These are phyloP conservation scores for Cladosporium austrohemisphaericum DNA, from an alignment of 2,329 filamentous ascomycete species.

Conservation along the genomic window DNA sequence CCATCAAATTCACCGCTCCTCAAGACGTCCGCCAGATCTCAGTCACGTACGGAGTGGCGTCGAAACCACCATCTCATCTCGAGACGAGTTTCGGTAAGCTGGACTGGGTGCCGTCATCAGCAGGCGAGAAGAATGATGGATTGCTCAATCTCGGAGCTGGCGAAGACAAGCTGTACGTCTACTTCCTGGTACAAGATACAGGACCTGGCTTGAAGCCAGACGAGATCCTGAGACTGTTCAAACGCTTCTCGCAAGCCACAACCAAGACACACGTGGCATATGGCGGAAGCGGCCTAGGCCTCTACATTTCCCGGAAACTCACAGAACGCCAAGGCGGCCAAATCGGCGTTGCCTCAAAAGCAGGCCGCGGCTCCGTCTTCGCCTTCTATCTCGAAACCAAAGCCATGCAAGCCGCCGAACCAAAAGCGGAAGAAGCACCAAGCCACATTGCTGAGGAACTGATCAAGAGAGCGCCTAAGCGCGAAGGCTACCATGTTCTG, in stretches of 20 bases:
- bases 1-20: slow-evolving; percentile 46
- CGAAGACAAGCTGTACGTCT: slow-evolving; percentile 21
- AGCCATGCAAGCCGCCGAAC: slow-evolving; percentile 35
- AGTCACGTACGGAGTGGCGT: slow-evolving; percentile 21
- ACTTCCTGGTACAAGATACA: slow-evolving; percentile 37
- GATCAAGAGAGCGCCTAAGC: not conserved
- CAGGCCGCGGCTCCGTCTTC: slow-evolving; percentile 61
- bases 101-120: not conserved
- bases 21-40: slow-evolving; percentile 34
- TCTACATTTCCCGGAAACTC: slow-evolving; percentile 65
- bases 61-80: not conserved
- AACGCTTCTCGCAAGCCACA: slow-evolving; percentile 66
- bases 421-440: not conserved
- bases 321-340: slow-evolving; percentile 67
- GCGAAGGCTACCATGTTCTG: slow-evolving; percentile 15
- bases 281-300: slow-evolving; percentile 65
- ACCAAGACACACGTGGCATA: slow-evolving; percentile 66
- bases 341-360: slow-evolving; percentile 60
- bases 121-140: not conserved
- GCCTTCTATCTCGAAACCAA: slow-evolving; percentile 56
- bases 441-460: not conserved
- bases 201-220: slow-evolving; percentile 38
- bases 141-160: not conserved
- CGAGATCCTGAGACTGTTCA: slow-evolving; percentile 53
- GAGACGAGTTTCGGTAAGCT: not conserved